Conservation (phyloP, 192 early-diverging fungal genomes). For the Piromyces finnis region DNA sequence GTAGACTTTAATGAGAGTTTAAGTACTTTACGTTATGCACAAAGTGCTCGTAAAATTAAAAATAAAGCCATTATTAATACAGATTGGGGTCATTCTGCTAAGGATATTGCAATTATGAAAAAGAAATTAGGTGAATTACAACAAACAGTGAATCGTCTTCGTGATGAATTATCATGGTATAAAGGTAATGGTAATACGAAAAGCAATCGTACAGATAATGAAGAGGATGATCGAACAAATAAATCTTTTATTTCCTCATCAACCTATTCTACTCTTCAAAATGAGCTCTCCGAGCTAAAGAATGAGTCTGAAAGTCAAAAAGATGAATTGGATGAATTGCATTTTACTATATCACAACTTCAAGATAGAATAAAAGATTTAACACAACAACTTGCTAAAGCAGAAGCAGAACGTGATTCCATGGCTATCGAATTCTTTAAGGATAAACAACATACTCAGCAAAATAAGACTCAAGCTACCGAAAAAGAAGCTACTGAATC, state of each 20-base stretch:
- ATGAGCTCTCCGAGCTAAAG: not conserved
- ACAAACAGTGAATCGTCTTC: not conserved
- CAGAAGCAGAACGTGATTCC: not conserved
- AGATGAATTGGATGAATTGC: not conserved
- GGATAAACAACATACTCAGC: not conserved
- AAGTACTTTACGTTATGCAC: slow-evolving; percentile 91
- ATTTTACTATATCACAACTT: not conserved
- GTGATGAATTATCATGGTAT: not conserved
- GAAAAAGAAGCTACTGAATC: not conserved
- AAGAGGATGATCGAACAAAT: not conserved
- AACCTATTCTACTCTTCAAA: not conserved
- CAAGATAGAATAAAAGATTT: not conserved
- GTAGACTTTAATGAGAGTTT: slow-evolving; percentile 74
- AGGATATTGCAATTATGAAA: not conserved
- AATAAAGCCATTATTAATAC: slow-evolving; percentile 67
- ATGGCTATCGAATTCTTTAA: not conserved
- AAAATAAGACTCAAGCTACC: not conserved
- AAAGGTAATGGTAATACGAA: not conserved
- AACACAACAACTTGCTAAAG: not conserved
- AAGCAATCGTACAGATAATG: not conserved
- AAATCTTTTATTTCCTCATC: not conserved
- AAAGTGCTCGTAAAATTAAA: slow-evolving; percentile 88
- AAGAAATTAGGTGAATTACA: not conserved
- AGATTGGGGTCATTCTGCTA: not conserved
- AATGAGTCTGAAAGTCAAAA: not conserved